Evolutionary conservation across 2,329 filamentous ascomycete genomes (phyloP), one percentile per base, ranked within the genome.

Genomic region (Apiospora marii): DNA sequence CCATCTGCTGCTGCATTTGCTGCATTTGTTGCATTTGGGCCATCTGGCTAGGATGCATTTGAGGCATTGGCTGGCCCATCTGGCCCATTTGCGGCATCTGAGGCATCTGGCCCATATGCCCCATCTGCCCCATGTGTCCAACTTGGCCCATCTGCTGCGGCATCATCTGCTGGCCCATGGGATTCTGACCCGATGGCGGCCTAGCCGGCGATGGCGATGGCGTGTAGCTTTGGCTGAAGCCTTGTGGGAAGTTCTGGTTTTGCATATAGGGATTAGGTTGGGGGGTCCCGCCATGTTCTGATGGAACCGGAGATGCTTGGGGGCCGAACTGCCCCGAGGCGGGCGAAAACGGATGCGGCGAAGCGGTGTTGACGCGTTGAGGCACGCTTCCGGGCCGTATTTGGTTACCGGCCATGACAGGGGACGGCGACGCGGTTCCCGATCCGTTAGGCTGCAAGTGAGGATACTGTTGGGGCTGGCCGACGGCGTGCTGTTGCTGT

Each of bases 341-440:
- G 22, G 93, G 93, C 1, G 93, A 95, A 81, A 97, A 98, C 0
- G 94, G 94, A 82, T 96, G 96, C 4, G 96, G 96, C 44, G 96
- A 98, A 61, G 94, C 93, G 67, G 96, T 98, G 76, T 95, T 93
- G 82, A 98, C 94, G 79, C 95, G 88, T 80, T 95, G 93, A 51
- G 92, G 92, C 19, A 93, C 91, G 78, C 89, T 89, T 79, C 93
- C 90, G 46, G 91, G 89, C 74, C 91, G 90, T 81, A 92, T 86
- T 79, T 97, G 95, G 80, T 92, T 95, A 74, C 91, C 80, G 10
- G 79, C 90, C 90, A 98, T 95, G 74, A 97, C 96, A 41, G 96
- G 96, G 8, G 96, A 98, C 14, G 96, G 96, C 51, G 94, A 98
- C 74, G 94, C 93, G 82, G 95, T 96, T 69, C 91, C 89, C 4